Evolutionary conservation across 768 basidiomycete species (phyloP).

Genomic region (Xanthoconium stramineum): DNA sequence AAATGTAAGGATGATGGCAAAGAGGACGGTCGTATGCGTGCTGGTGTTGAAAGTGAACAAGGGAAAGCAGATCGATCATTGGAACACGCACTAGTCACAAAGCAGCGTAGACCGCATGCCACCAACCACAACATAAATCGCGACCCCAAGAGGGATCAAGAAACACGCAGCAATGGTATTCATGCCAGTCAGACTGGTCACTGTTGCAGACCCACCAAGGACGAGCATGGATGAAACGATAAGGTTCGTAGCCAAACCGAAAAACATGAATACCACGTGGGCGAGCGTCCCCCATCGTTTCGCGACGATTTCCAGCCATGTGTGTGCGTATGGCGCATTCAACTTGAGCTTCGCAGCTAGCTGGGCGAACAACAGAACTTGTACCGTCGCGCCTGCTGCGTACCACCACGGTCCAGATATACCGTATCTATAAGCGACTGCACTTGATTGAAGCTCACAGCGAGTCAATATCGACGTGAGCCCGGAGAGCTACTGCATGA

Average conservation of each 20-base stretch:
- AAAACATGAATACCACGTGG: conserved; percentile 86
- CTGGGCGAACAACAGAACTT: conserved; percentile 88
- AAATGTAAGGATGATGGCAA: conserved; percentile 77
- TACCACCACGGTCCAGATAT: conserved; percentile 91
- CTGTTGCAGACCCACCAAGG: conserved; percentile 82
- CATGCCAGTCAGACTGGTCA: conserved; percentile 87
- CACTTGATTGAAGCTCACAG: conserved; percentile 68
- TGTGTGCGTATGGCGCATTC: conserved; percentile 85
- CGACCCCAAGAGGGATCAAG: conserved; percentile 83
- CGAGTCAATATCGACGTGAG: conserved; percentile 1
- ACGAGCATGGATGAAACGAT: conserved; percentile 88
- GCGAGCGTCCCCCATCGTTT: conserved; percentile 76
- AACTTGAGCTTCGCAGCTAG: conserved; percentile 89
- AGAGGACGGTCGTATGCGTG: conserved; percentile 84
- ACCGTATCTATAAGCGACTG: conserved; percentile 82
- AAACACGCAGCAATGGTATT: conserved; percentile 87
- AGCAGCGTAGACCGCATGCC: conserved; percentile 84
- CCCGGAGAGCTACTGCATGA: neutral
- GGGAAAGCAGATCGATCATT: neutral
- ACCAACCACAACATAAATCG: conserved; percentile 84
- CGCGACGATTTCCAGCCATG: conserved; percentile 84
- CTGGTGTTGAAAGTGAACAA: conserved; percentile 34
- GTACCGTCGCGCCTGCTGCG: conserved; percentile 84
- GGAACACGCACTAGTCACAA: conserved; percentile 72
- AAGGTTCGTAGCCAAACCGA: conserved; percentile 88